Percentiles rank a stretch among this genome's conserved stretches.
phyloP scores from a whole-genome alignment of 257 asterid species.

The Penstemon davidsonii region DNA sequence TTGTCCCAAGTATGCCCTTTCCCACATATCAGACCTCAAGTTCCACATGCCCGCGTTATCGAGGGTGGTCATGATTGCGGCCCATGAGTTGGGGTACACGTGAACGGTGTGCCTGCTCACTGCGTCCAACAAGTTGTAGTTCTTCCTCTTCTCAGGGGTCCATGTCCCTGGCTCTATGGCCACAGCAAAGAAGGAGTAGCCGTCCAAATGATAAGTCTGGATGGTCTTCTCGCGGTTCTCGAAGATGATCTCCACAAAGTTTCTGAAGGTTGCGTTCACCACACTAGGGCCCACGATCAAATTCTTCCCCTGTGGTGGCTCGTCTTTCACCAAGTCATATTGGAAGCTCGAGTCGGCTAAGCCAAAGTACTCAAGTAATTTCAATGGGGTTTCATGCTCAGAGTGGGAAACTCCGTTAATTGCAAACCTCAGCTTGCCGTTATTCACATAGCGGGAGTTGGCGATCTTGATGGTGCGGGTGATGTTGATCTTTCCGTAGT shows the following conservation, averaged over 20 bases:
- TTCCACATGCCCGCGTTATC: constrained; percentile 56
- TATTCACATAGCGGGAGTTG: not conserved
- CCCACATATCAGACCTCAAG: constrained; percentile 46
- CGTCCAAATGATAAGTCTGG: constrained; percentile 24
- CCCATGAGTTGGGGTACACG: constrained; percentile 51
- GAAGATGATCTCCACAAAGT: constrained; percentile 26
- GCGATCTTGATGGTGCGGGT: constrained; percentile 29
- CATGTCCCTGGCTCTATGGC: constrained; percentile 26
- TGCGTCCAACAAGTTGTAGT: constrained; percentile 23
- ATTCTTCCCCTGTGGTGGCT: not conserved
- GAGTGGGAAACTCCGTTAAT: constrained; percentile 28
- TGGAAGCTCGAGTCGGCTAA: not conserved
- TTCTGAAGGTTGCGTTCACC: constrained; percentile 17
- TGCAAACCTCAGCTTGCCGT: constrained; percentile 23
- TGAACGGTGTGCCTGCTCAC: constrained; percentile 25
- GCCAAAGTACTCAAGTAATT: constrained; percentile 20
- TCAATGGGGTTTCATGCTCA: constrained; percentile 22
- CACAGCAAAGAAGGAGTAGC: constrained; percentile 25
- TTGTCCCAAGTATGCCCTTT: constrained; percentile 43
- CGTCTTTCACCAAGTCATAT: constrained; percentile 16
- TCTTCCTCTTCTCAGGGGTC: constrained; percentile 23
- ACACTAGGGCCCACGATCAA: constrained; percentile 15
- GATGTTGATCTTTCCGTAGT: constrained; percentile 30
- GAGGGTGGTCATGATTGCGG: constrained; percentile 34
- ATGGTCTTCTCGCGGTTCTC: constrained; percentile 22